Evolutionary conservation across 306 rosid genomes (phyloP).

Genomic region (Canavalia gladiata): DNA sequence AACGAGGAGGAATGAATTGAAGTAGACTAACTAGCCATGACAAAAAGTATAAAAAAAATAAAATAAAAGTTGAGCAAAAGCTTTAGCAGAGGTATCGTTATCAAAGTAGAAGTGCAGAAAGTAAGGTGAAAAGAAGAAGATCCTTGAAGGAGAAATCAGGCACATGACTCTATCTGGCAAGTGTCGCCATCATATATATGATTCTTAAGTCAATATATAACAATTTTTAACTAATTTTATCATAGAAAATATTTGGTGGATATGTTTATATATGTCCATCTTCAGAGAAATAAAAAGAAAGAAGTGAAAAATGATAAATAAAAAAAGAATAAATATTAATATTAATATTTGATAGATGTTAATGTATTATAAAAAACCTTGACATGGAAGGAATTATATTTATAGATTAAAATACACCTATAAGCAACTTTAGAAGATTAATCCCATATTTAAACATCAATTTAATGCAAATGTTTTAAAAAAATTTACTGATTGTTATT

Average conservation of each 20-base stretch:
- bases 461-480: too few species aligned
- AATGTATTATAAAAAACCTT: too few species aligned
- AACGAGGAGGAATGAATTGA: slow-evolving; percentile 2
- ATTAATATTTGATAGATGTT: too few species aligned
- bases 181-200: background rate
- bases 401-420: too few species aligned
- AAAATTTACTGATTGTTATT: too few species aligned
- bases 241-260: too few species aligned
- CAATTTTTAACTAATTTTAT: background rate
- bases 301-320: background rate
- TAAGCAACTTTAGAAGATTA: too few species aligned
- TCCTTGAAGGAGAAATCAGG: background rate
- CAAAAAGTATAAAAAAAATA: background rate
- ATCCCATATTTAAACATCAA: too few species aligned
- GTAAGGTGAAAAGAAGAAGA: background rate
- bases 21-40: slow-evolving; percentile 20
- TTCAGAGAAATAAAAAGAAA: background rate
- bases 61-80: background rate
- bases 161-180: background rate
- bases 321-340: too few species aligned
- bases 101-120: background rate
- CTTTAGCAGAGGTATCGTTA: background rate
- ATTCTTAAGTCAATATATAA: background rate
- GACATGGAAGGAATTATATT: too few species aligned
- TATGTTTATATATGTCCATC: too few species aligned